These are phyloP conservation scores for Colletotrichum acutatum DNA, from an alignment of 2,329 filamentous ascomycete genomes.

Conservation along the genomic window DNA sequence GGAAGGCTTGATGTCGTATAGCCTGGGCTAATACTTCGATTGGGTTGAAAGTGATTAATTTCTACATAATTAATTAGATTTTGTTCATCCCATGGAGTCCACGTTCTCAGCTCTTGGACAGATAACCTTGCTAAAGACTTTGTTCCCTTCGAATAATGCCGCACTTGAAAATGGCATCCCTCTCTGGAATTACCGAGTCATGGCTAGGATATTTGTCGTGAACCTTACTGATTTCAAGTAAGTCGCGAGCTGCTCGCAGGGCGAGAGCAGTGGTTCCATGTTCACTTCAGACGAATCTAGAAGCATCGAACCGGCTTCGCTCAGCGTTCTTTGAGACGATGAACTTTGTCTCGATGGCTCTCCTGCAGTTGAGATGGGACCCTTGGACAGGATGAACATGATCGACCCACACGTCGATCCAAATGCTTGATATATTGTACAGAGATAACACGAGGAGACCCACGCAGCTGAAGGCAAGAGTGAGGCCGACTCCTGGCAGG, in stretches of 20 bases:
- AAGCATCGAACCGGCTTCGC: background rate
- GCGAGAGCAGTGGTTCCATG: background rate
- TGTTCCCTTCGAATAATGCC: background rate
- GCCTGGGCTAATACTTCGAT: too few relatives aligned
- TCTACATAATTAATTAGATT: too few relatives aligned
- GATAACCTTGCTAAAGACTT: background rate
- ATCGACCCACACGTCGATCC: background rate
- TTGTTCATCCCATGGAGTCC: too few relatives aligned
- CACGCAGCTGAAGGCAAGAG: too few relatives aligned
- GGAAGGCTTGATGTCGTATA: too few relatives aligned
- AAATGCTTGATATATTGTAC: too few relatives aligned
- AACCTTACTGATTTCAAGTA: background rate
- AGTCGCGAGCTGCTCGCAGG: background rate
- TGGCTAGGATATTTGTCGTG: background rate
- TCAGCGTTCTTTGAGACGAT: background rate
- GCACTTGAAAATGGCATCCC: background rate
- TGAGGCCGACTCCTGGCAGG: too few relatives aligned
- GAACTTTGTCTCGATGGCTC: background rate
- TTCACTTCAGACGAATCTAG: background rate
- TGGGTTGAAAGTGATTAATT: too few relatives aligned
- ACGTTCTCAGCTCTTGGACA: too few relatives aligned
- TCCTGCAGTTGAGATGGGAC: background rate
- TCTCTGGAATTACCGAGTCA: background rate
- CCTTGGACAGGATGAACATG: background rate
- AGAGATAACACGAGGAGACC: too few relatives aligned